Evolutionary conservation across 1,284 basidiomycete genomes (phyloP).

Genomic region (Trametes pubescens): DNA sequence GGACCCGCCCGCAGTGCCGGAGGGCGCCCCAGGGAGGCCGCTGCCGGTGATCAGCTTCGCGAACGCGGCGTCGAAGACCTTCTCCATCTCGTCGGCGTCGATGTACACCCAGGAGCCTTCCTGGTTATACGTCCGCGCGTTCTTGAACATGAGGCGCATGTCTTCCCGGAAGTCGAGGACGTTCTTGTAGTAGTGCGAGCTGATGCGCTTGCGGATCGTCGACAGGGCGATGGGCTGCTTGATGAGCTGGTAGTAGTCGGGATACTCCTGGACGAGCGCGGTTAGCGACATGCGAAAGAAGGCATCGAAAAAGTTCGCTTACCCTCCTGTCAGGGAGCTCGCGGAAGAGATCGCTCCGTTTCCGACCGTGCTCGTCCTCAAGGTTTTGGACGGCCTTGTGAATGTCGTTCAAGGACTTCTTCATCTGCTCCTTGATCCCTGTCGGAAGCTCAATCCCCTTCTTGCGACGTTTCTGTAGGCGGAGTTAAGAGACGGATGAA

Average conservation of each 20-base stretch:
- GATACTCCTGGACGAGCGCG: slow-evolving; percentile 73
- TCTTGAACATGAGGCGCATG: slow-evolving; percentile 91
- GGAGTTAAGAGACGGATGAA: slow-evolving; percentile 2
- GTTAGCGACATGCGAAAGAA: slow-evolving; percentile 9
- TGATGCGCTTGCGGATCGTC: slow-evolving; percentile 86
- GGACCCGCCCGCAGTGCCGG: slow-evolving; percentile 41
- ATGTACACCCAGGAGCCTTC: slow-evolving; percentile 93
- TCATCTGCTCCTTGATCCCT: slow-evolving; percentile 77
- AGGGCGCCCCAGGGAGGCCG: slow-evolving; percentile 75
- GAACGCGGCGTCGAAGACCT: slow-evolving; percentile 77
- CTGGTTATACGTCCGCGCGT: slow-evolving; percentile 91
- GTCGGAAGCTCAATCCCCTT: slow-evolving; percentile 64
- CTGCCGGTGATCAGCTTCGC: slow-evolving; percentile 66
- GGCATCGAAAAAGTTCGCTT: slow-evolving; percentile 33
- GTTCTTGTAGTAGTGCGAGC: slow-evolving; percentile 78
- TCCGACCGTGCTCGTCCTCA: slow-evolving; percentile 77
- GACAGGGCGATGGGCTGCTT: slow-evolving; percentile 86
- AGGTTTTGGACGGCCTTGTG: slow-evolving; percentile 82
- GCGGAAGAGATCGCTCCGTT: slow-evolving; percentile 86
- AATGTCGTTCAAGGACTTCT: slow-evolving; percentile 85
- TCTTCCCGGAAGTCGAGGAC: slow-evolving; percentile 82
- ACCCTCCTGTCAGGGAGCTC: slow-evolving; percentile 81
- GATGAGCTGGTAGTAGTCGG: slow-evolving; percentile 84
- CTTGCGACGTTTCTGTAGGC: slow-evolving; percentile 78
- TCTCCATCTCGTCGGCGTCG: slow-evolving; percentile 93